Evolutionary conservation across 1,284 basidiomycete species (phyloP), one percentile per base, ranked within the genome.

Genomic region (Blastosporella zonata): DNA sequence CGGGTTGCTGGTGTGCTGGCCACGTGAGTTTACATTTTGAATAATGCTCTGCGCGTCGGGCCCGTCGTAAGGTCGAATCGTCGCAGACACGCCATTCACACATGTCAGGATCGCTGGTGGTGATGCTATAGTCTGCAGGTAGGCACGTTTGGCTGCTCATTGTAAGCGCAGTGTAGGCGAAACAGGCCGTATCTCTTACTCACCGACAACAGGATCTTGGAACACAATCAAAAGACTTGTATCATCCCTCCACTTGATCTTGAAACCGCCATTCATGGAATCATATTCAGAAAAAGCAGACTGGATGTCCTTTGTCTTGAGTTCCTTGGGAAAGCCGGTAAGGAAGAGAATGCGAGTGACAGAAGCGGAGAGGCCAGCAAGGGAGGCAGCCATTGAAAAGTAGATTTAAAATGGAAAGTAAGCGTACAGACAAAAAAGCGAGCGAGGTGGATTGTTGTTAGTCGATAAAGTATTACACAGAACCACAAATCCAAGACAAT

Each of bases 231-330:
- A 75, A 36, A 96, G 90, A 63, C 90, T 95, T 39, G 91, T 94
- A 68, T 99, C 96, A 69, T 99, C 93, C 59, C 87, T 82, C 96
- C 96, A 99, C 69, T 99, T 99, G 69, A 99, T 97, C 76, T 94
- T 93, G 77, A 97, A 97, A 15, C 95, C 96, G 31, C 94, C 94
- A 52, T 78, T 84, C 39, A 85, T 76, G 53, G 75, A 79, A 61
- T 97, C 94, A 81, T 90, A 98, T 36, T 94, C 91, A 45, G 84
- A 77, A 67, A 99, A 97, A 34, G 93, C 87, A 45, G 79, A 68
- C 64, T 97, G 93, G 45, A 99, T 89, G 68, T 99, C 96, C 64
- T 93, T 88, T 22, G 96, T 99, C 75, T 98, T 99, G 65, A 99
- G 81, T 67, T 94, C 90, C 62, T 94, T 88, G 6, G 91, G 82